Evolutionary conservation across 208 protist genomes (phyloP).

Genomic region (Lotmaria passim): DNA sequence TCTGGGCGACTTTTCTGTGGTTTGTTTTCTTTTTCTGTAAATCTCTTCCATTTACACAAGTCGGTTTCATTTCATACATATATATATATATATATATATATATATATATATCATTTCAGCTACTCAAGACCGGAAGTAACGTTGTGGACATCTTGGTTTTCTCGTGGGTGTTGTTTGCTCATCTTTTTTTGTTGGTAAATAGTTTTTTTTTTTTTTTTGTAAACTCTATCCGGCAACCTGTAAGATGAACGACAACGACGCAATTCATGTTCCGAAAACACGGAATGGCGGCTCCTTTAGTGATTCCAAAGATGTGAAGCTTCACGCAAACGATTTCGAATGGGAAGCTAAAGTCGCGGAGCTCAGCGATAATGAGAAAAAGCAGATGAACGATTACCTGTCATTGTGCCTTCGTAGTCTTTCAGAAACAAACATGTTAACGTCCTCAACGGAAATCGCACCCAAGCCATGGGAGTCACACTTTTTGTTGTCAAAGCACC

Average conservation of each 20-base stretch:
- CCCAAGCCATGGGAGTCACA: conserved; percentile 57
- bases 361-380: conserved; percentile 35
- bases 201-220: background rate
- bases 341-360: conserved; percentile 52
- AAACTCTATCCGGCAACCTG: too few relatives aligned
- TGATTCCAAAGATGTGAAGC: conserved; percentile 57
- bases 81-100: too few relatives aligned
- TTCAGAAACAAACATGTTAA: background rate
- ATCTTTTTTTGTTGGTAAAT: background rate
- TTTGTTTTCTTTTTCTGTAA: too few relatives aligned
- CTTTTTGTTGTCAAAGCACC: conserved; percentile 55
- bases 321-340: conserved; percentile 78
- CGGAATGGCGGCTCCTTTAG: conserved; percentile 51
- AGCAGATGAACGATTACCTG: conserved; percentile 41
- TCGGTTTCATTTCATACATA: too few relatives aligned
- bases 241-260: background rate
- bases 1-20: too few relatives aligned
- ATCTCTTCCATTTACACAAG: too few relatives aligned
- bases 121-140: too few relatives aligned
- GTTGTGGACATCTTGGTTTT: too few relatives aligned
- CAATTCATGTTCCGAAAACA: conserved; percentile 32
- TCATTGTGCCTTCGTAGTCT: conserved; percentile 6
- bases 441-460: background rate
- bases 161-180: too few relatives aligned
- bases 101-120: too few relatives aligned